Evolutionary conservation across 2,329 filamentous ascomycete genomes (phyloP).

Genomic region (Ophiognomonia clavigignenti-juglandacearum): DNA sequence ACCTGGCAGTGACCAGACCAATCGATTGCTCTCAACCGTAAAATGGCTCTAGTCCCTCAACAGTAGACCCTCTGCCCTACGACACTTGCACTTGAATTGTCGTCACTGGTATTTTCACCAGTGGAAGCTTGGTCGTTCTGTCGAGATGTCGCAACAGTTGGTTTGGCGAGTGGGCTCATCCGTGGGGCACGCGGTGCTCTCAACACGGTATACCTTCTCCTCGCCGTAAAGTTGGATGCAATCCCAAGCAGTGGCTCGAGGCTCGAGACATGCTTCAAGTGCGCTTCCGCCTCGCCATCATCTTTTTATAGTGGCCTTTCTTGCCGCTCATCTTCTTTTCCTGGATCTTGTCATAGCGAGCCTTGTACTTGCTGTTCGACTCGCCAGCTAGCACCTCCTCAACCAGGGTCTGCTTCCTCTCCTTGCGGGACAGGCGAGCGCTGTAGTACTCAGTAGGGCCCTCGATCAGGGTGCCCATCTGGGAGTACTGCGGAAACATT

Average conservation of each 20-base stretch:
- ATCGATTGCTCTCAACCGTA: no score
- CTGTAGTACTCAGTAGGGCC: conserved; percentile 86
- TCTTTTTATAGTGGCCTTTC: conserved; percentile 80
- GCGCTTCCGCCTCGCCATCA: conserved; percentile 45
- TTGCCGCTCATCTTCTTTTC: conserved; percentile 78
- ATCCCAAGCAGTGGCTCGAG: neutral
- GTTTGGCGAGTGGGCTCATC: neutral
- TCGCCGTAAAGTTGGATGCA: neutral
- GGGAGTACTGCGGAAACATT: conserved; percentile 74
- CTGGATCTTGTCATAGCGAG: conserved; percentile 84
- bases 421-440: conserved; percentile 75
- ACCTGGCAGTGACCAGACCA: no score
- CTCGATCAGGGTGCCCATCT: conserved; percentile 83
- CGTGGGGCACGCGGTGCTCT: neutral
- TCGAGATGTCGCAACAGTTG: neutral
- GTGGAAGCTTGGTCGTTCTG: neutral
- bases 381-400: conserved; percentile 76
- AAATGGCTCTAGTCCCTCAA: no score
- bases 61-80: neutral
- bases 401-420: conserved; percentile 80
- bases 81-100: neutral
- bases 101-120: neutral
- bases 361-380: conserved; percentile 68
- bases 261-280: conserved; percentile 14
- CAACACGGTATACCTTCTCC: neutral